These are phyloP conservation scores for Pseudomonodictys pantanalensis DNA, from an alignment of 495 filamentous ascomycete species.

Conservation along the genomic window DNA sequence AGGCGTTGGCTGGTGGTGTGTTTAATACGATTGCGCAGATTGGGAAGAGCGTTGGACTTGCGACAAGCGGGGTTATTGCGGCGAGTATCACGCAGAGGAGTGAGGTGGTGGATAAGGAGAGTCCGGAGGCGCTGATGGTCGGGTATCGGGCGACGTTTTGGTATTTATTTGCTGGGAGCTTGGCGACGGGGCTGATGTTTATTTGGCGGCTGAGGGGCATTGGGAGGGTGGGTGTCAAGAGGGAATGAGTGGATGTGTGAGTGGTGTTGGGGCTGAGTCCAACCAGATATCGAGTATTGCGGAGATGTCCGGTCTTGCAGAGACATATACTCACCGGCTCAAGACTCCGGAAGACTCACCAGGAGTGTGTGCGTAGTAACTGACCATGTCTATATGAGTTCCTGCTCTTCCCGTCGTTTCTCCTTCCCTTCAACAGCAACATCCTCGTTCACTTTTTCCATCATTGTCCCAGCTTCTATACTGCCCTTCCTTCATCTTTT, in stretches of 20 bases:
- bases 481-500: no score
- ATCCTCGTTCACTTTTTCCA: no score
- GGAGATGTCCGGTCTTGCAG: no score
- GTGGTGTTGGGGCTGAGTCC: background rate
- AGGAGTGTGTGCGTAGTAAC: no score
- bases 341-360: no score
- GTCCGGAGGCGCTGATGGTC: constrained; percentile 47
- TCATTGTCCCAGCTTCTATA: no score
- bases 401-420: no score
- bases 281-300: no score
- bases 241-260: constrained; percentile 37
- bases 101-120: constrained; percentile 31
- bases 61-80: constrained; percentile 56
- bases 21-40: constrained; percentile 64
- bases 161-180: constrained; percentile 53
- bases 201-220: constrained; percentile 51
- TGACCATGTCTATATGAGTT: no score
- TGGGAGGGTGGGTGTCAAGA: constrained; percentile 56
- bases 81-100: constrained; percentile 46
- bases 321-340: no score
- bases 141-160: constrained; percentile 63
- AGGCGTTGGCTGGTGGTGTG: constrained; percentile 62
- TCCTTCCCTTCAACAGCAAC: no score
- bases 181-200: constrained; percentile 45
- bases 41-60: constrained; percentile 58